Percentiles rank a stretch among this genome's conserved stretches.
phyloP scores from a whole-genome alignment of 2,329 filamentous ascomycete genomes.

The Cercospora janseana region DNA sequence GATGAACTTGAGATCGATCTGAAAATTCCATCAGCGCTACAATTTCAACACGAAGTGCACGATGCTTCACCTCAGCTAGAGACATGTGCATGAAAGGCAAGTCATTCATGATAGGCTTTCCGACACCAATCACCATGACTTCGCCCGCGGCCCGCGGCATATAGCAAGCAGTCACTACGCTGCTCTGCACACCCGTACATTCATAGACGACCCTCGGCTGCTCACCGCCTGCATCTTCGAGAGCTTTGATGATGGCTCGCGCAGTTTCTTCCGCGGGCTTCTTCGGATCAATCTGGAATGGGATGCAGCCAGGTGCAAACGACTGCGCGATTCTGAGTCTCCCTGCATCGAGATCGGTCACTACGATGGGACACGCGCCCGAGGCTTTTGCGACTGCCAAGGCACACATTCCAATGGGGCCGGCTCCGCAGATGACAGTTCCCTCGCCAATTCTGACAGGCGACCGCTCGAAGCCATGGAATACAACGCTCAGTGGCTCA shows the following conservation, averaged over 20 bases:
- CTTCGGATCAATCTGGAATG: slow-evolving; percentile 30
- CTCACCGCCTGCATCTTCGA: slow-evolving; percentile 27
- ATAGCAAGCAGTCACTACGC: slow-evolving; percentile 34
- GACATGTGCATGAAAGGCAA: slow-evolving; percentile 41
- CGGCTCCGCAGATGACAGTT: slow-evolving; percentile 60
- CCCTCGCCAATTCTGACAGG: slow-evolving; percentile 34
- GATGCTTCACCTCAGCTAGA: slow-evolving; percentile 29
- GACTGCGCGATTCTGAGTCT: slow-evolving; percentile 74
- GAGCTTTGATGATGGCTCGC: slow-evolving; percentile 27
- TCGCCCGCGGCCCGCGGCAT: slow-evolving; percentile 31
- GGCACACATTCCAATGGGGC: slow-evolving; percentile 62
- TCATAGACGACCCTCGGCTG: slow-evolving; percentile 36
- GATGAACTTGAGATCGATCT: slow-evolving; percentile 64
- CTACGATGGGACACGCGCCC: slow-evolving; percentile 72
- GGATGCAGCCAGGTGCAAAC: slow-evolving; percentile 51
- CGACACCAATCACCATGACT: slow-evolving; percentile 41
- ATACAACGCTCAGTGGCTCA: slow-evolving; percentile 58
- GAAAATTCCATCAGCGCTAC: slow-evolving; percentile 1
- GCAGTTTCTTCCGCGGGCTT: slow-evolving; percentile 30
- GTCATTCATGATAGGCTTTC: slow-evolving; percentile 37
- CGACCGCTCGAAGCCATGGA: slow-evolving; percentile 47
- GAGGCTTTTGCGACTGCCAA: slow-evolving; percentile 59
- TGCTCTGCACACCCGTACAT: slow-evolving; percentile 39
- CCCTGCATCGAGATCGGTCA: slow-evolving; percentile 77
- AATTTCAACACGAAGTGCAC: neutral